A percentile compares a stretch with the other conserved stretches of the same genome.
Conservation (phyloP, 2,329 filamentous ascomycete genomes). For the Colletotrichum shisoi region DNA sequence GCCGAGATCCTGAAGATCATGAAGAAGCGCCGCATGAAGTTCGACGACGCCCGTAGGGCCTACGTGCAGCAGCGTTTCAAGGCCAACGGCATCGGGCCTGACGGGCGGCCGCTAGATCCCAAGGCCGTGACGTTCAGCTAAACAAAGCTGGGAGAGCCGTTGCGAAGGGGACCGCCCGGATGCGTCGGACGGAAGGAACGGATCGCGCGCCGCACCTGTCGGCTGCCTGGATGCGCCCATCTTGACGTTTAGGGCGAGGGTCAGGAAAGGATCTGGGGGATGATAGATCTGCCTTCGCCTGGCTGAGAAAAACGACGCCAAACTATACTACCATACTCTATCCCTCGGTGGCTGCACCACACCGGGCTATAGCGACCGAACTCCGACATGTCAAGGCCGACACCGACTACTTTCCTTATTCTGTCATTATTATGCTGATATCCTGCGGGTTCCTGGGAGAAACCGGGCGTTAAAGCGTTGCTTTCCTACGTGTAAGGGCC, state of each 20-base stretch:
- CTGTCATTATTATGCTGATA: conserved; percentile 2
- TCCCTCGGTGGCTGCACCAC: not conserved
- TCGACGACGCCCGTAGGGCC: conserved; percentile 88
- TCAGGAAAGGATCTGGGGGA: not conserved
- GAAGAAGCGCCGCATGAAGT: conserved; percentile 81
- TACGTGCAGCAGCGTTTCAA: conserved; percentile 88
- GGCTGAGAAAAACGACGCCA: not conserved
- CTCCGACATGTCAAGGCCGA: conserved; percentile 4
- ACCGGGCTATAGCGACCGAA: not conserved
- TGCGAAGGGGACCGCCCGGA: not conserved
- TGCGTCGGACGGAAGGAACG: not conserved
- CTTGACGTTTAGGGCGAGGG: not conserved
- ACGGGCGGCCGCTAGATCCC: conserved; percentile 87
- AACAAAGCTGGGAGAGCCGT: conserved; percentile 40
- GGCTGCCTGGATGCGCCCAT: not conserved
- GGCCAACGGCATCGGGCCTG: conserved; percentile 85
- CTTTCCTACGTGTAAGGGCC: conserved; percentile 6
- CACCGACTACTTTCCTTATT: conserved; percentile 8
- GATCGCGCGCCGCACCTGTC: not conserved
- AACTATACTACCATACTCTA: conserved; percentile 2
- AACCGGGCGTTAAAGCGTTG: conserved; percentile 19
- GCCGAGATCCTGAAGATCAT: conserved; percentile 86
- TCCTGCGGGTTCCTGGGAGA: conserved; percentile 10
- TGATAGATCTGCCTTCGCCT: not conserved
- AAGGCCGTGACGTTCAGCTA: conserved; percentile 94